Conservation (phyloP, 306 rosid genomes). For the Ammopiptanthus mongolicus region DNA sequence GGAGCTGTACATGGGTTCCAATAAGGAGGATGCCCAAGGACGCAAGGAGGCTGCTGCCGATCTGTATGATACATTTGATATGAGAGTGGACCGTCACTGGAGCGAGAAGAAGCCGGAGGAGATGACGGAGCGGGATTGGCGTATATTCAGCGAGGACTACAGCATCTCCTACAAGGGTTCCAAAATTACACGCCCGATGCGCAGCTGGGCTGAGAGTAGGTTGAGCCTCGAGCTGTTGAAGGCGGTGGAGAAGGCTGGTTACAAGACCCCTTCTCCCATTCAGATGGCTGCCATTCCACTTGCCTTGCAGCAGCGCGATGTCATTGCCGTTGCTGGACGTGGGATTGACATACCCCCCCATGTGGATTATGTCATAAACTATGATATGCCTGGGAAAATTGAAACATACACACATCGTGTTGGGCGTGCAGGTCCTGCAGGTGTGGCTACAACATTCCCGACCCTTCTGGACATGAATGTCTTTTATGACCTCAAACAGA, state of each 20-base stretch:
- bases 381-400: slow-evolving; percentile 84
- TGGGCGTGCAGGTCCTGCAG: slow-evolving; percentile 90
- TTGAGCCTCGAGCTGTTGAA: slow-evolving; percentile 61
- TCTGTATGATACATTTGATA: slow-evolving; percentile 64
- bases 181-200: slow-evolving; percentile 77
- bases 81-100: slow-evolving; percentile 90
- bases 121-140: slow-evolving; percentile 88
- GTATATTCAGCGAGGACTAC: slow-evolving; percentile 81
- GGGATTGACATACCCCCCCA: slow-evolving; percentile 96
- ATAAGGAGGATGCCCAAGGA: slow-evolving; percentile 77
- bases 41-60: slow-evolving; percentile 83
- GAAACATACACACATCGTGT: slow-evolving; percentile 91
- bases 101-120: slow-evolving; percentile 85
- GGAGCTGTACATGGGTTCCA: too few species aligned
- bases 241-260: slow-evolving; percentile 84
- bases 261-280: slow-evolving; percentile 86
- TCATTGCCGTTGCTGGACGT: slow-evolving; percentile 93
- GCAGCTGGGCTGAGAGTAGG: slow-evolving; percentile 73
- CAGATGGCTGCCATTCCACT: slow-evolving; percentile 96
- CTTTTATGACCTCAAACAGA: slow-evolving; percentile 89
- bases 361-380: slow-evolving; percentile 85
- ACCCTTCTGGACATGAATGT: slow-evolving; percentile 74
- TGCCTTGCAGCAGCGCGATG: slow-evolving; percentile 81
- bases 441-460: slow-evolving; percentile 76
- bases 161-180: slow-evolving; percentile 86